phyloP scores from a whole-genome alignment of 2,329 filamentous ascomycete species.

The Neurospora sp. region DNA sequence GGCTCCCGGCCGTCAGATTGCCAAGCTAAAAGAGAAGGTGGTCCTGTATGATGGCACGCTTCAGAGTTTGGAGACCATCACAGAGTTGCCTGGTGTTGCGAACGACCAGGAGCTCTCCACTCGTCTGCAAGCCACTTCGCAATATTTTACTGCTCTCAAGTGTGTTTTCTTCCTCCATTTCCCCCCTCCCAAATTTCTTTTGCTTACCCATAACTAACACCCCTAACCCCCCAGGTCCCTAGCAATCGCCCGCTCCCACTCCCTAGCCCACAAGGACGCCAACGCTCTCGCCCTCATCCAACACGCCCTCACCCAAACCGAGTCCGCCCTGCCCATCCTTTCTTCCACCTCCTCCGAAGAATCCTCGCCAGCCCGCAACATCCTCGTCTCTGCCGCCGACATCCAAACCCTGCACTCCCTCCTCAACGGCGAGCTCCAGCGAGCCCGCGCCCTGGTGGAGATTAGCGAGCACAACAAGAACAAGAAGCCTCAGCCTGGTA shows the following conservation, averaged over 20 bases:
- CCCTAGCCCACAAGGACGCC: slow-evolving; percentile 58
- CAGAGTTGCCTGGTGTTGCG: slow-evolving; percentile 81
- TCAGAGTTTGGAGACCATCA: slow-evolving; percentile 83
- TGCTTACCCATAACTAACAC: neutral
- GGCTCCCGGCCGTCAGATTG: slow-evolving; percentile 64
- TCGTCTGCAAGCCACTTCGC: slow-evolving; percentile 67
- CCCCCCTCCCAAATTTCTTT: neutral
- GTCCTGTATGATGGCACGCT: slow-evolving; percentile 87
- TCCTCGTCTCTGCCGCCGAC: slow-evolving; percentile 55
- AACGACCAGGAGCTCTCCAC: slow-evolving; percentile 67
- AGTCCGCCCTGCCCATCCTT: slow-evolving; percentile 39
- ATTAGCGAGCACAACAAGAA: slow-evolving; percentile 64
- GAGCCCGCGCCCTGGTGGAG: slow-evolving; percentile 77
- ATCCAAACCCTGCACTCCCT: slow-evolving; percentile 49
- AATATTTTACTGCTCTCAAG: slow-evolving; percentile 86
- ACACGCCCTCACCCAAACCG: slow-evolving; percentile 55
- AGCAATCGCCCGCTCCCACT: slow-evolving; percentile 77
- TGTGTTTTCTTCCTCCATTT: slow-evolving; percentile 30
- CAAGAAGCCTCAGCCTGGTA: slow-evolving; percentile 26
- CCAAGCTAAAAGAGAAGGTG: slow-evolving; percentile 73
- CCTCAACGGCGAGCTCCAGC: slow-evolving; percentile 63
- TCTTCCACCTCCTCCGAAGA: slow-evolving; percentile 27
- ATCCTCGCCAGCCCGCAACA: slow-evolving; percentile 46
- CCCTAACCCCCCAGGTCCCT: slow-evolving; percentile 44
- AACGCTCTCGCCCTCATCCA: slow-evolving; percentile 82